phyloP scores from a whole-genome alignment of 495 filamentous ascomycete genomes.

The Aspergillus incahuasiensis region DNA sequence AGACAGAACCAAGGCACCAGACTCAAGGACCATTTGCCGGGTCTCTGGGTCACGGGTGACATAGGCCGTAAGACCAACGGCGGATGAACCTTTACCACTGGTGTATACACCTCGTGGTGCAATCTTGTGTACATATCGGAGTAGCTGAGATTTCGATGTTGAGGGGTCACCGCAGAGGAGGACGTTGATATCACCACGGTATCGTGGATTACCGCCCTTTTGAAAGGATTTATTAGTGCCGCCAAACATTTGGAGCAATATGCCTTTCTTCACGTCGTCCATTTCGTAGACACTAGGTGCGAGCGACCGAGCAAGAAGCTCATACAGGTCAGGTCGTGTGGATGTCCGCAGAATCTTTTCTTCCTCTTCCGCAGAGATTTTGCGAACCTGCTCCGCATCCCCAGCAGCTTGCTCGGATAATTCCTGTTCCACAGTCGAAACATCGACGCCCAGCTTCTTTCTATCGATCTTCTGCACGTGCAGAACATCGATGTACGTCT shows the following conservation, averaged over 20 bases:
- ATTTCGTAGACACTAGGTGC: slow-evolving; percentile 96
- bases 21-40: slow-evolving; percentile 91
- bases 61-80: slow-evolving; percentile 97
- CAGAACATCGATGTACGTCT: slow-evolving; percentile 93
- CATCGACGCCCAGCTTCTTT: slow-evolving; percentile 86
- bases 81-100: slow-evolving; percentile 93
- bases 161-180: slow-evolving; percentile 96
- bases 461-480: slow-evolving; percentile 97
- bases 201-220: slow-evolving; percentile 90
- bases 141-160: slow-evolving; percentile 89
- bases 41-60: slow-evolving; percentile 94
- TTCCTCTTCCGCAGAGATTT: slow-evolving; percentile 85
- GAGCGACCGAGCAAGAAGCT: slow-evolving; percentile 84
- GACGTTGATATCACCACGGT: slow-evolving; percentile 96
- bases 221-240: slow-evolving; percentile 99
- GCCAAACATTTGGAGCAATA: slow-evolving; percentile 91
- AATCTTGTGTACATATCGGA: slow-evolving; percentile 95
- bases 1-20: slow-evolving; percentile 88
- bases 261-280: slow-evolving; percentile 98
- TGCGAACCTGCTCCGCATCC: slow-evolving; percentile 75
- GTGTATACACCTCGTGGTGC: slow-evolving; percentile 96
- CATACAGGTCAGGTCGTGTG: slow-evolving; percentile 81
- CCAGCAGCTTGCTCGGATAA: slow-evolving; percentile 69
- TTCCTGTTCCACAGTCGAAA: slow-evolving; percentile 82
- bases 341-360: slow-evolving; percentile 81